Percentiles rank a stretch among this genome's conserved stretches.
phyloP scores from a whole-genome alignment of 768 basidiomycete genomes.

The Ephemerocybe angulata region DNA sequence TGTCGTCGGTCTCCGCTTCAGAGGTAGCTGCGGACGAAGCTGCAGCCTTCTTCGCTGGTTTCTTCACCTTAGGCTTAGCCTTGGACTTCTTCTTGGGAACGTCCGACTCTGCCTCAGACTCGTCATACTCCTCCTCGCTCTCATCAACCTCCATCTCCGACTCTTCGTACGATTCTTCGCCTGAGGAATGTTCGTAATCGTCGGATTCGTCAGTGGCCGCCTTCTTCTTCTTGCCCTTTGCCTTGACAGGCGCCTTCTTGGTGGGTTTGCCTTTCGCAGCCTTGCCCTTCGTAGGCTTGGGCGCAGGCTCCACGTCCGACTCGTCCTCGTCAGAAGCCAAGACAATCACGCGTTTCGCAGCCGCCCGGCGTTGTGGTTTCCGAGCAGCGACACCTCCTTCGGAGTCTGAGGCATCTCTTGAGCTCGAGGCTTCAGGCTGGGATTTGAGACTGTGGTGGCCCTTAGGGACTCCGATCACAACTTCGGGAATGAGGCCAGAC shows the following conservation, averaged over 20 bases:
- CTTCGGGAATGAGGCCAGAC: constrained; percentile 50
- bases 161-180: constrained; percentile 37
- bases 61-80: constrained; percentile 15
- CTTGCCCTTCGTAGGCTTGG: constrained; percentile 10
- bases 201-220: constrained; percentile 27
- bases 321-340: constrained; percentile 54
- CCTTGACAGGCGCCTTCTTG: constrained; percentile 3
- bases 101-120: constrained; percentile 11
- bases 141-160: constrained; percentile 17
- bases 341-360: constrained; percentile 40
- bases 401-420: constrained; percentile 28
- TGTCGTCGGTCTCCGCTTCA: constrained; percentile 32
- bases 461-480: constrained; percentile 42
- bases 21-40: constrained; percentile 20
- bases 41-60: constrained; percentile 17
- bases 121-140: constrained; percentile 16
- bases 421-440: constrained; percentile 16
- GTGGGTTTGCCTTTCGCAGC: constrained; percentile 18
- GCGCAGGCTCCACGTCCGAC: constrained; percentile 22
- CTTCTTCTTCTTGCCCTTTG: constrained; percentile 21
- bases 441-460: constrained; percentile 19
- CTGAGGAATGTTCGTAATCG: constrained; percentile 39
- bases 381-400: constrained; percentile 32
- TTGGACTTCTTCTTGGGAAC: constrained; percentile 27
- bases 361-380: constrained; percentile 38